Evolutionary conservation across 2,329 filamentous ascomycete genomes (phyloP).

Genomic region (Hypomyces perniciosus): DNA sequence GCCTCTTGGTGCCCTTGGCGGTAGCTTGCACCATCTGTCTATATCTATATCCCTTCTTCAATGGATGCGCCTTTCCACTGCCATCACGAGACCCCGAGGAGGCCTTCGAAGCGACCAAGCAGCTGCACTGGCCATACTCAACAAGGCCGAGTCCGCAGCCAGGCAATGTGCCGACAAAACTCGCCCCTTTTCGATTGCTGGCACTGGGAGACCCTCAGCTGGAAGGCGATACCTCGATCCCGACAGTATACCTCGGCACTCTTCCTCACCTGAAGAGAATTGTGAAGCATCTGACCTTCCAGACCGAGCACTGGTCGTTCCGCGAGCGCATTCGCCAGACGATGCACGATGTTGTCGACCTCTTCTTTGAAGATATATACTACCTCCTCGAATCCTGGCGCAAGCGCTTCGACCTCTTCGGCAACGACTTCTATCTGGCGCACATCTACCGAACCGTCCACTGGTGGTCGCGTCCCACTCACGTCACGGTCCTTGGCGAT

Average conservation of each 20-base stretch:
- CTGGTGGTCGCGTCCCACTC: constrained; percentile 82
- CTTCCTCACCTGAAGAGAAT: constrained; percentile 49
- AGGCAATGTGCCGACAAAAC: constrained; percentile 20
- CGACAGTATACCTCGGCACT: constrained; percentile 45
- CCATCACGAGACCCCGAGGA: constrained; percentile 31
- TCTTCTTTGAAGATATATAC: constrained; percentile 63
- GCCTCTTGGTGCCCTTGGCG: constrained; percentile 54
- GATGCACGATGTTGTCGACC: constrained; percentile 54
- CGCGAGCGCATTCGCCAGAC: constrained; percentile 47
- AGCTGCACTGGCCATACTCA: constrained; percentile 36
- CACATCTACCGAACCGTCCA: constrained; percentile 81
- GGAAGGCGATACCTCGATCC: constrained; percentile 84
- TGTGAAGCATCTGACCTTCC: constrained; percentile 42
- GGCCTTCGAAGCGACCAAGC: constrained; percentile 32
- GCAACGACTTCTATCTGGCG: constrained; percentile 90
- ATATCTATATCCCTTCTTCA: constrained; percentile 80
- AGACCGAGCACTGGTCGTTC: constrained; percentile 39
- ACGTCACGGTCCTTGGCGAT: constrained; percentile 85
- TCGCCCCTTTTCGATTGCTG: constrained; percentile 78
- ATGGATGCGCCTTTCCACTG: constrained; percentile 72
- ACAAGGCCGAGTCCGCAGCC: constrained; percentile 16
- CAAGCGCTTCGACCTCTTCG: constrained; percentile 81
- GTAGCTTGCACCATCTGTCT: constrained; percentile 68
- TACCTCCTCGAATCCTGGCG: constrained; percentile 59
- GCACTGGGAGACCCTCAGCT: constrained; percentile 88